Percentiles rank a stretch among this genome's conserved stretches.
Conservation (phyloP, 345 rosid species). For the Turnera subulata region DNA sequence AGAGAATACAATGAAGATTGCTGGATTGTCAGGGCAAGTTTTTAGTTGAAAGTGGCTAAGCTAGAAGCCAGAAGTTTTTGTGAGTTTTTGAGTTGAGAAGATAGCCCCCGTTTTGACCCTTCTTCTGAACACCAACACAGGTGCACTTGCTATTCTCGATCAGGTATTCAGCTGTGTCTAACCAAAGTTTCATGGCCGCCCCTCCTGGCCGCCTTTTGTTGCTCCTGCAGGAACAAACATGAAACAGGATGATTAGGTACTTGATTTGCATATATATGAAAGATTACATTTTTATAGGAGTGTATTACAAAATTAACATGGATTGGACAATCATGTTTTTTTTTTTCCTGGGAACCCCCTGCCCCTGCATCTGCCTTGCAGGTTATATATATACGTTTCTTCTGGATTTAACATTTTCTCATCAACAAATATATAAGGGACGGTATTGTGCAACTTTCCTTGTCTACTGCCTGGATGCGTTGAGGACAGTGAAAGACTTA, state of each 20-base stretch:
- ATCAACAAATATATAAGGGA: too few relatives aligned
- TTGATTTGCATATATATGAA: not conserved
- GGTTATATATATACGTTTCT: too few relatives aligned
- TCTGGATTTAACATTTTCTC: too few relatives aligned
- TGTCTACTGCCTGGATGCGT: too few relatives aligned
- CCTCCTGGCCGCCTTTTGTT: conserved; percentile 49
- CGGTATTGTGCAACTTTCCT: too few relatives aligned
- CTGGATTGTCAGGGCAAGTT: not conserved
- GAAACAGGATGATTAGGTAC: not conserved
- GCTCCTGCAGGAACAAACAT: conserved; percentile 1
- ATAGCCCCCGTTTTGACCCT: conserved; percentile 81
- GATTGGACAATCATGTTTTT: too few relatives aligned
- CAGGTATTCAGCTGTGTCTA: conserved; percentile 74
- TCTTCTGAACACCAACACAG: conserved; percentile 79
- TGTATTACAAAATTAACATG: too few relatives aligned
- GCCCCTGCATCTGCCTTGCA: too few relatives aligned
- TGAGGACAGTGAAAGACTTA: too few relatives aligned
- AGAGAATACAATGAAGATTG: not conserved
- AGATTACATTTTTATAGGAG: too few relatives aligned
- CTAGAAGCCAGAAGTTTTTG: conserved; percentile 87
- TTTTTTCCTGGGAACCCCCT: too few relatives aligned
- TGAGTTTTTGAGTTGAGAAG: conserved; percentile 82
- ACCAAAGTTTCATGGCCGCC: conserved; percentile 38
- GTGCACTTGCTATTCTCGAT: conserved; percentile 76
- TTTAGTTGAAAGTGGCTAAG: conserved; percentile 28